Conservation (phyloP, 306 rosid species). For the Delonix regia region DNA sequence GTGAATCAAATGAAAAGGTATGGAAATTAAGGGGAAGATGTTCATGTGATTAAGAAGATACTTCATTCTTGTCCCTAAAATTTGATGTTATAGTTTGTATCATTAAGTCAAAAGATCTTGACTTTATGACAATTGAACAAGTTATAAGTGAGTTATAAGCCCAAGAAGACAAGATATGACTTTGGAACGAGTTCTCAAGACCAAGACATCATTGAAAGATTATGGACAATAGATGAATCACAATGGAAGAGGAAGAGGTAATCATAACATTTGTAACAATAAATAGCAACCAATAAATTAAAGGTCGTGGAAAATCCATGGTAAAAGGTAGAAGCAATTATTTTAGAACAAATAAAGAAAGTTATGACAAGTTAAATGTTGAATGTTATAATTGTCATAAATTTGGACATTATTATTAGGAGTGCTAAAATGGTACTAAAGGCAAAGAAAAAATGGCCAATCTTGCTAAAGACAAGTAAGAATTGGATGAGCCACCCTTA, state of each 20-base stretch:
- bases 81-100: too few species aligned
- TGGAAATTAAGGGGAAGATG: too few species aligned
- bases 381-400: too few species aligned
- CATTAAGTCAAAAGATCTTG: background rate
- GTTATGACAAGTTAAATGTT: conserved; percentile 1
- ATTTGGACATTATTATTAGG: background rate
- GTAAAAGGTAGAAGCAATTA: background rate
- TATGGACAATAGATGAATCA: background rate
- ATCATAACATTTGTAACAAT: too few species aligned
- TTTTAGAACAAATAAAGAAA: background rate
- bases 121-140: too few species aligned
- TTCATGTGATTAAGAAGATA: too few species aligned
- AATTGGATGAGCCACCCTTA: background rate
- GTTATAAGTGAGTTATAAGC: too few species aligned
- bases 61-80: too few species aligned
- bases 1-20: too few species aligned
- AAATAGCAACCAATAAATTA: too few species aligned
- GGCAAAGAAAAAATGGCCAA: background rate
- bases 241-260: background rate
- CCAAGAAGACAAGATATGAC: background rate
- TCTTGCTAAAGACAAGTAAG: background rate
- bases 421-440: background rate
- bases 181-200: background rate
- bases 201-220: background rate
- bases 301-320: too few species aligned